phyloP scores from a whole-genome alignment of 202 grass and related monocot genomes.

The Setaria viridis region DNA sequence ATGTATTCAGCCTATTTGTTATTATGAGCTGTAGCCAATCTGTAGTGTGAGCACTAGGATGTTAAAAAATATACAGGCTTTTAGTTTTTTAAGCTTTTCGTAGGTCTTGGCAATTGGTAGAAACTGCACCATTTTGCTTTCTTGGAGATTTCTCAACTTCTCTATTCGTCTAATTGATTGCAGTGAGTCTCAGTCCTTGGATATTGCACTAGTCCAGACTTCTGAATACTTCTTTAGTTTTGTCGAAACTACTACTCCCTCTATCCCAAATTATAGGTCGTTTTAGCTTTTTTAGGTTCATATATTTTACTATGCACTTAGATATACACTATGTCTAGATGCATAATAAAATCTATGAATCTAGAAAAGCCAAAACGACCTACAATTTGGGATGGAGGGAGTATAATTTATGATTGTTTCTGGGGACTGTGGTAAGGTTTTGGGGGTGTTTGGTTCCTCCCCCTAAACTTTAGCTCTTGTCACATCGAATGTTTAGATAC shows the following conservation, averaged over 20 bases:
- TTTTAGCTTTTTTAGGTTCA: too few relatives aligned
- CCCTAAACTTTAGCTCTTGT: too few relatives aligned
- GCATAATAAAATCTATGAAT: too few relatives aligned
- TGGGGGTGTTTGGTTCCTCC: too few relatives aligned
- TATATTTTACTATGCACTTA: too few relatives aligned
- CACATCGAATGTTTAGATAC: too few relatives aligned
- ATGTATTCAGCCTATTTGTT: not conserved
- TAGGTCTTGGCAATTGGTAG: not conserved
- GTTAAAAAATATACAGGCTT: not conserved
- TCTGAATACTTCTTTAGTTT: not conserved
- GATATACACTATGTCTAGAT: too few relatives aligned
- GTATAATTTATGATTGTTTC: not conserved
- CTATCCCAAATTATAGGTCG: too few relatives aligned
- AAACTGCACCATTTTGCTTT: not conserved
- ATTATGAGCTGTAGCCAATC: not conserved
- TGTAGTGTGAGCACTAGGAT: not conserved
- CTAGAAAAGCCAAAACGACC: too few relatives aligned
- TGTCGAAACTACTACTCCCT: not conserved
- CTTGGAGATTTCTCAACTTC: not conserved
- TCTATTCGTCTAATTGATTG: not conserved
- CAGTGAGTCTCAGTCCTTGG: not conserved
- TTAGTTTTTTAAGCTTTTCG: not conserved
- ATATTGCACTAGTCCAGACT: slow-evolving; percentile 5
- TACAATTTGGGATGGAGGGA: too few relatives aligned
- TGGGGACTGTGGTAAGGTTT: not conserved